These are phyloP conservation scores for Mucor racemosus DNA, from an alignment of 371 early-diverging fungal species.

Conservation along the genomic window DNA sequence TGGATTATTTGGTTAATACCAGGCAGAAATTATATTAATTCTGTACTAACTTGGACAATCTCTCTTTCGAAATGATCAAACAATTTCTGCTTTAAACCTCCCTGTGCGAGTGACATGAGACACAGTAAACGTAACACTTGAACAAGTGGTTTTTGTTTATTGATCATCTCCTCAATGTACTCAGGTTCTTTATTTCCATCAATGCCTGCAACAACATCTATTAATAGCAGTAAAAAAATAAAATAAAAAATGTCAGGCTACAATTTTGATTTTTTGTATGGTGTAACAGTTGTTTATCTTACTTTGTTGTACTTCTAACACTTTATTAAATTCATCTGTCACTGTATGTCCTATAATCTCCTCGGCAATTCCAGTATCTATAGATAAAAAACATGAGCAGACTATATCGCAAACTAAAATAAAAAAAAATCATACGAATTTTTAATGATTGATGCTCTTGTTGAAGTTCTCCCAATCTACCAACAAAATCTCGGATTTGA, in stretches of 20 bases:
- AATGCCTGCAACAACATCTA: constrained; percentile 84
- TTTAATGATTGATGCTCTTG: constrained; percentile 83
- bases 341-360: constrained; percentile 78
- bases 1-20: constrained; percentile 27
- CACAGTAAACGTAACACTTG: constrained; percentile 84
- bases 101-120: constrained; percentile 81
- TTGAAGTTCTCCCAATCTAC: constrained; percentile 80
- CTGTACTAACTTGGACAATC: constrained; percentile 68
- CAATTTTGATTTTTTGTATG: no score
- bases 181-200: constrained; percentile 71
- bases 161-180: constrained; percentile 85
- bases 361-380: constrained; percentile 87
- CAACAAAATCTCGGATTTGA: constrained; percentile 90
- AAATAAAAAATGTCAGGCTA: no score
- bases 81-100: constrained; percentile 78
- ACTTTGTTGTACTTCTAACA: constrained; percentile 92
- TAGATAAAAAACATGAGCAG: background rate
- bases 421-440: constrained; percentile 57
- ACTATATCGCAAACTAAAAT: background rate
- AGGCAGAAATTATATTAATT: background rate
- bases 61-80: constrained; percentile 85
- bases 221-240: background rate
- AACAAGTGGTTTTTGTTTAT: constrained; percentile 70
- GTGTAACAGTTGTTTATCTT: constrained; percentile 15
- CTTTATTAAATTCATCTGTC: constrained; percentile 78